A percentile compares a stretch with the other conserved stretches of the same genome.
Conservation (phyloP, 2,329 filamentous ascomycete genomes). For the Diplodia scrobiculata region DNA sequence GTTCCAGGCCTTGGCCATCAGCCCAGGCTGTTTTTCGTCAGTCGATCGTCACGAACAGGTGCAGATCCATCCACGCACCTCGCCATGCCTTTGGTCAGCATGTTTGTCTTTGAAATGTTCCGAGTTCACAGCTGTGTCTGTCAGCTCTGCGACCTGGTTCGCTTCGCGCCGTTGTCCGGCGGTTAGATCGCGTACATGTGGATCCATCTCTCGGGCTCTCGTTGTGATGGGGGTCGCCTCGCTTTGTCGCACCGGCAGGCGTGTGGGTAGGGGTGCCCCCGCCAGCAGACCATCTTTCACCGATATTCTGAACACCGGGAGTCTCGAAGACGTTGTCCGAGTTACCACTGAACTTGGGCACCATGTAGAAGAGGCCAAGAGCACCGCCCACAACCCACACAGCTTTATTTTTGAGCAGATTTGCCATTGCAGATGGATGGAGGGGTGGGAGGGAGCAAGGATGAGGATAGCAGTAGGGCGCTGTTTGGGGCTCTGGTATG, state of each 20-base stretch:
- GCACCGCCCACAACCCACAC: constrained; percentile 30
- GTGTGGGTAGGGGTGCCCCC: constrained; percentile 41
- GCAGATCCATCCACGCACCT: background rate
- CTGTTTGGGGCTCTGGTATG: background rate
- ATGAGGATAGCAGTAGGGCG: background rate
- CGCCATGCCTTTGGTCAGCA: constrained; percentile 34
- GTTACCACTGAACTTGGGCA: constrained; percentile 44
- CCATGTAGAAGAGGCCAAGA: constrained; percentile 43
- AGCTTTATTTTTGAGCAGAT: constrained; percentile 23
- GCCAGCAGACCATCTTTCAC: constrained; percentile 40
- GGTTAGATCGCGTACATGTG: constrained; percentile 34
- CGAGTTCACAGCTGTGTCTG: constrained; percentile 31
- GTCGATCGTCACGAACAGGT: background rate
- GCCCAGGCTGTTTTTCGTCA: constrained; percentile 27
- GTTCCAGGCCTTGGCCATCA: constrained; percentile 37
- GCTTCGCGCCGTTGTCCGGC: no score
- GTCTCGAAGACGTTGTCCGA: constrained; percentile 46
- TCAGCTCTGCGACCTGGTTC: background rate
- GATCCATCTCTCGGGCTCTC: constrained; percentile 37
- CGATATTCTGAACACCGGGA: constrained; percentile 41
- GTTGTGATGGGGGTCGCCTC: constrained; percentile 36
- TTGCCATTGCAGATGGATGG: constrained; percentile 1
- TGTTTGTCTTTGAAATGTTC: constrained; percentile 34
- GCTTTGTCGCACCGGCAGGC: constrained; percentile 36
- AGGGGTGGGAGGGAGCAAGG: background rate